Conservation (phyloP, 139 green algal genomes). For the Volvox africanus region DNA sequence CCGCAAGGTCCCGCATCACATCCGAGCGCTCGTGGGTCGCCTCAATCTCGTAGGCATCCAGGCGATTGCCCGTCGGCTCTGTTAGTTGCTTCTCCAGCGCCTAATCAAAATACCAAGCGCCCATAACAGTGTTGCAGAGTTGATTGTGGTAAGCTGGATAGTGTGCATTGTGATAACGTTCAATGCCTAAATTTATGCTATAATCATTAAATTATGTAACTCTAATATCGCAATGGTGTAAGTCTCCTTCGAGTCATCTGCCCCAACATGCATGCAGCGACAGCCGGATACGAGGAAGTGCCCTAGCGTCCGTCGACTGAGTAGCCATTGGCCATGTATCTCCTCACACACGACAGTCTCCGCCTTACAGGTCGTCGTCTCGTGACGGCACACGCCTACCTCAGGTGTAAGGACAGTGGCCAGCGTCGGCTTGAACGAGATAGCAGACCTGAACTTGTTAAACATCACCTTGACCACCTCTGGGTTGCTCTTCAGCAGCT, state of each 20-base stretch:
- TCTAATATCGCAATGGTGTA: no score
- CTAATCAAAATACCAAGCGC: slow-evolving; percentile 44
- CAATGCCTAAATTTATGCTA: no score
- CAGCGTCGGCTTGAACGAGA: slow-evolving; percentile 96
- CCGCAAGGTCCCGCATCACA: slow-evolving; percentile 92
- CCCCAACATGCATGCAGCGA: no score
- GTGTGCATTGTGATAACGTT: no score
- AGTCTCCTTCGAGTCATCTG: no score
- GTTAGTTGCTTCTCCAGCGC: slow-evolving; percentile 81
- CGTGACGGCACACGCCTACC: slow-evolving; percentile 37
- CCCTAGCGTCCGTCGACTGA: no score
- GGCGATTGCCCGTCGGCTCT: slow-evolving; percentile 71
- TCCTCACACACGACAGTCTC: background rate
- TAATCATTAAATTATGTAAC: no score
- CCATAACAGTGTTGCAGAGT: no score
- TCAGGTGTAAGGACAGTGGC: slow-evolving; percentile 92
- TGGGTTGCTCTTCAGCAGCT: slow-evolving; percentile 86
- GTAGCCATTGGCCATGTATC: no score
- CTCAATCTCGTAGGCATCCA: slow-evolving; percentile 98
- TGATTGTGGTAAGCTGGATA: no score
- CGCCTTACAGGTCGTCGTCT: background rate
- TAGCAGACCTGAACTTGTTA: slow-evolving; percentile 95
- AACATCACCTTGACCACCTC: slow-evolving; percentile 89
- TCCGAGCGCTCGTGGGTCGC: slow-evolving; percentile 86
- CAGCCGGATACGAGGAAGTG: no score